Base-by-base conservation (phyloP, 441 rosid genomes). In the Mallotus japonicus region DNA sequence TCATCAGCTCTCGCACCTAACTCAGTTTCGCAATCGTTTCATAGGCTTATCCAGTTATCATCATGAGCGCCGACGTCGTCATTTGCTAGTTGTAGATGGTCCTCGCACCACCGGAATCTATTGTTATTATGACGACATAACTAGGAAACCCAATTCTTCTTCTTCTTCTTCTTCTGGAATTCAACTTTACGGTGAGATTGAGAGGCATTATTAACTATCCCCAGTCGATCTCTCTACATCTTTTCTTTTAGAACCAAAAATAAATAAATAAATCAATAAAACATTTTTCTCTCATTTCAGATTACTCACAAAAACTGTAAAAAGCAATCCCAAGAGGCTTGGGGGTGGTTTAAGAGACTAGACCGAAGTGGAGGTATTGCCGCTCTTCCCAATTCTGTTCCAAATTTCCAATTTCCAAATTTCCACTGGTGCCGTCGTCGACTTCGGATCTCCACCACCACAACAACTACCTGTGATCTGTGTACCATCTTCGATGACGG, bases 141-240 rank as follows among this genome's bases (percentile, higher is more conserved):
- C 78, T 16, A 69, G 51, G 68, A 87, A 77, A 78, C 89, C 78
- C 82, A 80, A 69, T 4, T 34, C 80, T 0, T 72, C 79, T 2
- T 57, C 93, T 42, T 67, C 79, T 2, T 57, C 93, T 49, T 70
- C 91, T 15, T n/a, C n/a, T n/a, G 85, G 88, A 62, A 79, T 91
- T 75, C 92, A 86, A 71, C 80, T 89, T 55, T 93, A 93, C 73
- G 81, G 90, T 63, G 91, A 93, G 81, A 90, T 93, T 76, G 98
- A 93, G 81, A 91, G 96, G 98, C 89, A 67, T 28, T 12, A 34
- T 34, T 34, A 22, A 49, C 6, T n/a, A 16, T 9, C 17, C 24
- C 44, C 37, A 11, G 22, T 8, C 32, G 6, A 47, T 44, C 11
- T 44, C 47, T 44, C 11, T 7, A 7, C 47, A 3, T 64, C 57